Evolutionary conservation across 371 early-diverging fungal species (phyloP).

Genomic region (Circinella minor): DNA sequence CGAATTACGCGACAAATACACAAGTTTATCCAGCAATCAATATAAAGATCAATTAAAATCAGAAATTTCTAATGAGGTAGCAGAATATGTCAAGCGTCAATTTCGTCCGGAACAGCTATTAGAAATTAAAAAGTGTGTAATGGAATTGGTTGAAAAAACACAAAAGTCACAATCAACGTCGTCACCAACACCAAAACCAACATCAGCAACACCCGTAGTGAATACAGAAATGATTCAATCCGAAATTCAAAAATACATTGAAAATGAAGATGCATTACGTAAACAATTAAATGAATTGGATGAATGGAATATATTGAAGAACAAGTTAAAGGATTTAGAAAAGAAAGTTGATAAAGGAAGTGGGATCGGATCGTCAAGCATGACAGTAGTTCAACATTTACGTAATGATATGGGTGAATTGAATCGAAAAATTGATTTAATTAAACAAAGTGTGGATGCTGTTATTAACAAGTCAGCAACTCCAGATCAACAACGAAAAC

Average conservation of each 20-base stretch:
- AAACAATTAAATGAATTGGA: neutral
- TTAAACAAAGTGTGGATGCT: neutral
- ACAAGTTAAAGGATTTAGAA: constrained; percentile 11
- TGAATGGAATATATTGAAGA: neutral
- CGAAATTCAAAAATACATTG: neutral
- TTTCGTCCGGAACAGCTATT: neutral
- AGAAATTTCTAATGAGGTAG: neutral
- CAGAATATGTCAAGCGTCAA: neutral
- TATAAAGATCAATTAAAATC: neutral
- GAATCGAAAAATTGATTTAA: neutral
- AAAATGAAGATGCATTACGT: neutral
- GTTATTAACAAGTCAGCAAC: neutral
- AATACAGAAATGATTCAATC: neutral
- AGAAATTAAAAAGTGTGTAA: neutral
- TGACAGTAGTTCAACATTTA: neutral
- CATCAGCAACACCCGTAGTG: neutral
- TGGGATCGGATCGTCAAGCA: neutral
- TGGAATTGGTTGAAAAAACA: neutral
- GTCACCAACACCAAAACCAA: neutral
- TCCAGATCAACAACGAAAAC: neutral
- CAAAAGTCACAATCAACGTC: neutral
- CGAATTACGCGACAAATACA: neutral
- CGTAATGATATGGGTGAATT: neutral
- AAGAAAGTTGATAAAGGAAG: neutral
- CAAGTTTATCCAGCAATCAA: neutral